Conservation (phyloP, 1,139 yeast species). For the Pichia sorboxylosa region DNA sequence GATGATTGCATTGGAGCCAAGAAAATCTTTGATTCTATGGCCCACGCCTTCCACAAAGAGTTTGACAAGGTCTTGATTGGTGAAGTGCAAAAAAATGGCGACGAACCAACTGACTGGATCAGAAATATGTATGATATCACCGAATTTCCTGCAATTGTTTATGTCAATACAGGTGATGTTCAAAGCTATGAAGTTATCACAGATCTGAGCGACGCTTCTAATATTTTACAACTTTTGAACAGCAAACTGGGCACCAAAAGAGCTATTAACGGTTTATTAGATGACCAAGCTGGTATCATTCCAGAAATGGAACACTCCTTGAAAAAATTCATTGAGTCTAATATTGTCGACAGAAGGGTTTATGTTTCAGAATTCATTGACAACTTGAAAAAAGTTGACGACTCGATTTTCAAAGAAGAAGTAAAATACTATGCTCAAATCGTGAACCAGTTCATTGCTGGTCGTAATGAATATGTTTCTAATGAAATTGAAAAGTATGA, state of each 20-base stretch:
- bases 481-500: conserved; percentile 43
- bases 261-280: conserved; percentile 39
- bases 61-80: conserved; percentile 25
- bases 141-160: conserved; percentile 44
- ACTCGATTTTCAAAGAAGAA: conserved; percentile 15
- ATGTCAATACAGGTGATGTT: conserved; percentile 33
- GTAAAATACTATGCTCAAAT: conserved; percentile 39
- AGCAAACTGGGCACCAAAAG: conserved; percentile 42
- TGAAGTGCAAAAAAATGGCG: conserved; percentile 37
- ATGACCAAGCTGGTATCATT: conserved; percentile 44
- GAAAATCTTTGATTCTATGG: conserved; percentile 8
- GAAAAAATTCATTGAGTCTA: conserved; percentile 21
- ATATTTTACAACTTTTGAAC: conserved; percentile 41
- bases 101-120: conserved; percentile 32
- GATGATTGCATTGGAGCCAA: conserved; percentile 8
- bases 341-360: conserved; percentile 17
- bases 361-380: conserved; percentile 21
- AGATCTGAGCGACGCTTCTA: conserved; percentile 33
- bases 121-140: conserved; percentile 33
- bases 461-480: conserved; percentile 35
- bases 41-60: conserved; percentile 15
- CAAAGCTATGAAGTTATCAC: conserved; percentile 29
- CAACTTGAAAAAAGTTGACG: conserved; percentile 21
- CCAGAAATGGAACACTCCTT: conserved; percentile 28
- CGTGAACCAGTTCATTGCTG: conserved; percentile 36